phyloP scores from a whole-genome alignment of 2,329 filamentous ascomycete genomes.

The Aureobasidium lini region DNA sequence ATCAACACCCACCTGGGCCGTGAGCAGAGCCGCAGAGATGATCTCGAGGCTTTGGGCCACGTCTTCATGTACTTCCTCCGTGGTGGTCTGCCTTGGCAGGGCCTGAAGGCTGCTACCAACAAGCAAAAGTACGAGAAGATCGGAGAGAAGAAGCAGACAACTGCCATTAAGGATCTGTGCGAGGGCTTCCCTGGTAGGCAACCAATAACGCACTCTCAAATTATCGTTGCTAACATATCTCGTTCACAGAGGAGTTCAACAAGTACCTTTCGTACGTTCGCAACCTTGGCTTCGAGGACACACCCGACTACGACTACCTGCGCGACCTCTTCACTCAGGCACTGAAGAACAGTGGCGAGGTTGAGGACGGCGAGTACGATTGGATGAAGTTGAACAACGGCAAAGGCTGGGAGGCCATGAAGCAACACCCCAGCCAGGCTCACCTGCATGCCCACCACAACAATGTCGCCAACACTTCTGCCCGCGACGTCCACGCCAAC shows the following conservation, averaged over 20 bases:
- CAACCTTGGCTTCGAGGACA: conserved; percentile 97
- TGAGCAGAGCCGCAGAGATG: conserved; percentile 92
- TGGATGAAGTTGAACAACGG: conserved; percentile 98
- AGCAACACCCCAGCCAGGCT: conserved; percentile 61
- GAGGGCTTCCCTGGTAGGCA: conserved; percentile 74
- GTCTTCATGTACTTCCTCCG: conserved; percentile 65
- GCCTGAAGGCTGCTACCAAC: conserved; percentile 61
- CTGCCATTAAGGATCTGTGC: conserved; percentile 91
- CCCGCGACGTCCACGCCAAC: conserved; percentile 75
- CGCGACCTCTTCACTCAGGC: conserved; percentile 94
- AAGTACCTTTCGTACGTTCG: conserved; percentile 96
- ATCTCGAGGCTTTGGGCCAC: conserved; percentile 75
- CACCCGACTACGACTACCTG: conserved; percentile 95
- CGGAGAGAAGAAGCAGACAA: conserved; percentile 99
- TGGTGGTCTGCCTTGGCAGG: conserved; percentile 61
- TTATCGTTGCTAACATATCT: conserved; percentile 24
- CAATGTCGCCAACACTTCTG: conserved; percentile 67
- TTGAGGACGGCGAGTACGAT: conserved; percentile 97
- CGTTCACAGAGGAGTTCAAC: conserved; percentile 72
- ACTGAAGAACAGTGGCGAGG: conserved; percentile 85
- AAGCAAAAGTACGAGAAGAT: conserved; percentile 99
- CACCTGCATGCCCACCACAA: conserved; percentile 56
- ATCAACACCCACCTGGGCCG: conserved; percentile 98
- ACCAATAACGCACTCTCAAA: neutral
- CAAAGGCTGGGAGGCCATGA: conserved; percentile 83